Percentiles rank a stretch among this genome's conserved stretches.
Evolutionary conservation across 2,329 filamentous ascomycete species (phyloP).

Genomic region (Neoarthrinium moseri): DNA sequence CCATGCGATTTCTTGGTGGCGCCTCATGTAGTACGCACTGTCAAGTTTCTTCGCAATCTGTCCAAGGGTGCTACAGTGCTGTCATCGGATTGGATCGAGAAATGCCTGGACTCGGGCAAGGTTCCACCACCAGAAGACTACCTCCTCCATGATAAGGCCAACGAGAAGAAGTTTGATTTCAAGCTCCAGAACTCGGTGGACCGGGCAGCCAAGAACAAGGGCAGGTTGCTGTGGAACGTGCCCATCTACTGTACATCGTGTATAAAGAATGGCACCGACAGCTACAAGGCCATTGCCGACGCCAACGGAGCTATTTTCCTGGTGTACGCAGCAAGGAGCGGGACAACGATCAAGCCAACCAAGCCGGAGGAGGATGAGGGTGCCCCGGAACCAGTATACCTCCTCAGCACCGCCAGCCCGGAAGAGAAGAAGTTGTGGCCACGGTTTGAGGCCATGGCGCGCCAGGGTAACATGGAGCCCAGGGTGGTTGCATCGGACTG

Average conservation of each 20-base stretch:
- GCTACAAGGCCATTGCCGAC: conserved; percentile 81
- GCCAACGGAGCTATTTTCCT: conserved; percentile 85
- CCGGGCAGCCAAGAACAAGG: conserved; percentile 73
- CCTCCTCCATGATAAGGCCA: conserved; percentile 66
- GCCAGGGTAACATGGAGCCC: conserved; percentile 74
- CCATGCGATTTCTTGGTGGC: conserved; percentile 85
- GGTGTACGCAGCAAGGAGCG: conserved; percentile 72
- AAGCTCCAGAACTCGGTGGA: conserved; percentile 65
- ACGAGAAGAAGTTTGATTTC: conserved; percentile 71
- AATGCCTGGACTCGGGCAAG: conserved; percentile 68
- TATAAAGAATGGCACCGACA: conserved; percentile 78
- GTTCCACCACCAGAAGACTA: conserved; percentile 65
- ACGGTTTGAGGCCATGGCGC: conserved; percentile 77
- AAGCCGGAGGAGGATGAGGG: conserved; percentile 61
- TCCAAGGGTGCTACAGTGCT: conserved; percentile 79
- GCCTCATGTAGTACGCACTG: conserved; percentile 81
- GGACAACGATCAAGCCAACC: conserved; percentile 64
- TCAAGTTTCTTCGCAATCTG: conserved; percentile 88
- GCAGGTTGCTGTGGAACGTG: conserved; percentile 71
- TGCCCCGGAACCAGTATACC: conserved; percentile 71
- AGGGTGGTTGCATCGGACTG: conserved; percentile 84
- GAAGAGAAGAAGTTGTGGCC: conserved; percentile 76
- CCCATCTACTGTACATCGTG: conserved; percentile 82
- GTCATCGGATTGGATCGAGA: conserved; percentile 74
- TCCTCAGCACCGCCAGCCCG: conserved; percentile 68